Percentiles rank a stretch among this genome's conserved stretches.
phyloP scores from a whole-genome alignment of 2,329 filamentous ascomycete species.

The Aspergillus pseudoviridinutans region DNA sequence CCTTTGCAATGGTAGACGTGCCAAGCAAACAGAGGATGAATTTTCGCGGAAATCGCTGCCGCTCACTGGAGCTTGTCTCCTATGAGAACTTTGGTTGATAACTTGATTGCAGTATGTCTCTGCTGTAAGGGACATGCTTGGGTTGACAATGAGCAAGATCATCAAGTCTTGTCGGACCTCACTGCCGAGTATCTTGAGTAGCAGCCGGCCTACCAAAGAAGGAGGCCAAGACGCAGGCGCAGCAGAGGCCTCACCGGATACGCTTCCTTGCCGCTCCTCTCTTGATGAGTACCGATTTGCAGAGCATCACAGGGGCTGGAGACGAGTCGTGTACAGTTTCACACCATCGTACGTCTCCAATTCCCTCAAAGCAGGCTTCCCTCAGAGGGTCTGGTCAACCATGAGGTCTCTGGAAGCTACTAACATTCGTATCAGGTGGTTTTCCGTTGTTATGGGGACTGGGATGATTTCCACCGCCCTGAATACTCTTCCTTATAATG shows the following conservation, averaged over 20 bases:
- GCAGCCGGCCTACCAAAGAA: not conserved
- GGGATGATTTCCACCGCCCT: conserved; percentile 26
- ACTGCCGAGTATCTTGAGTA: not conserved
- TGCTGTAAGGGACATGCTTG: not conserved
- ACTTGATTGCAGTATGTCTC: not conserved
- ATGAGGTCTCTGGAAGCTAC: not conserved
- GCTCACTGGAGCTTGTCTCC: not conserved
- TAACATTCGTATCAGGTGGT: conserved; percentile 18
- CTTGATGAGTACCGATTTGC: not conserved
- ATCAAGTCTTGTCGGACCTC: not conserved
- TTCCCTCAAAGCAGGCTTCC: not conserved
- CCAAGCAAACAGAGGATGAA: not conserved
- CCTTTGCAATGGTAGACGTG: not conserved
- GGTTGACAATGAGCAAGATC: not conserved
- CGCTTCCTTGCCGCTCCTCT: not conserved
- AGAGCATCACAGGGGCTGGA: conserved; percentile 15
- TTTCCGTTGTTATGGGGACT: conserved; percentile 26
- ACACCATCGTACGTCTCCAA: conserved; percentile 20
- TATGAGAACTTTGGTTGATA: not conserved
- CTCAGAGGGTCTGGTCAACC: not conserved
- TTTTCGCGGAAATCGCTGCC: not conserved
- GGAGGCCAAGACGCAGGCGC: not conserved
- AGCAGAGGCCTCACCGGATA: not conserved
- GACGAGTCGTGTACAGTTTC: conserved; percentile 20
- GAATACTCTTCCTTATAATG: conserved; percentile 24